These are phyloP conservation scores for Euryodendron excelsum DNA, from an alignment of 148 eudicot species.

Conservation along the genomic window DNA sequence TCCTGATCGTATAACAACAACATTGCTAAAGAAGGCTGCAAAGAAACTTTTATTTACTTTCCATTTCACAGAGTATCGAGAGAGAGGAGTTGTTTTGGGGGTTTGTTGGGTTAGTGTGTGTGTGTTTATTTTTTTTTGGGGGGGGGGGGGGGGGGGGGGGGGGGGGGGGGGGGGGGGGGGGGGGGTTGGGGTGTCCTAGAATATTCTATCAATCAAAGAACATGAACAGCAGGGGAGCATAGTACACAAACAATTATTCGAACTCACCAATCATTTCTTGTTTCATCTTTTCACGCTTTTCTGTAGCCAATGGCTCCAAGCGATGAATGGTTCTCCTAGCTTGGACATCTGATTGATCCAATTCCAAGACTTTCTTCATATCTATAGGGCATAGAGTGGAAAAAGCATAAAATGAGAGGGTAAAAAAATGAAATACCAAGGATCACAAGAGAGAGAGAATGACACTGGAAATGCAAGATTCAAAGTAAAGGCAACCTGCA, in stretches of 20 bases:
- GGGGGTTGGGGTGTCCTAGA: neutral
- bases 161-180: too few relatives aligned
- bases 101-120: too few relatives aligned
- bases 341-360: constrained; percentile 76
- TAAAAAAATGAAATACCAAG: too few relatives aligned
- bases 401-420: too few relatives aligned
- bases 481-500: neutral
- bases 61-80: too few relatives aligned
- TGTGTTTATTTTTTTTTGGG: too few relatives aligned
- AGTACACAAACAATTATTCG: neutral
- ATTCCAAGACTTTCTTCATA: constrained; percentile 73
- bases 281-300: constrained; percentile 91
- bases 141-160: too few relatives aligned
- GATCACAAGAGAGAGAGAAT: neutral
- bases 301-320: constrained; percentile 85
- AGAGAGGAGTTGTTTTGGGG: too few relatives aligned
- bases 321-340: constrained; percentile 74
- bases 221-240: neutral
- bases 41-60: too few relatives aligned
- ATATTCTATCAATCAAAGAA: neutral
- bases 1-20: too few relatives aligned
- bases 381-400: constrained; percentile 38
- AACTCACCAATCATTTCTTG: constrained; percentile 90
- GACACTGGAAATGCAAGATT: neutral
- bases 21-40: neutral